phyloP scores from a whole-genome alignment of 2,329 filamentous ascomycete genomes.

The Fusarium newnesense region DNA sequence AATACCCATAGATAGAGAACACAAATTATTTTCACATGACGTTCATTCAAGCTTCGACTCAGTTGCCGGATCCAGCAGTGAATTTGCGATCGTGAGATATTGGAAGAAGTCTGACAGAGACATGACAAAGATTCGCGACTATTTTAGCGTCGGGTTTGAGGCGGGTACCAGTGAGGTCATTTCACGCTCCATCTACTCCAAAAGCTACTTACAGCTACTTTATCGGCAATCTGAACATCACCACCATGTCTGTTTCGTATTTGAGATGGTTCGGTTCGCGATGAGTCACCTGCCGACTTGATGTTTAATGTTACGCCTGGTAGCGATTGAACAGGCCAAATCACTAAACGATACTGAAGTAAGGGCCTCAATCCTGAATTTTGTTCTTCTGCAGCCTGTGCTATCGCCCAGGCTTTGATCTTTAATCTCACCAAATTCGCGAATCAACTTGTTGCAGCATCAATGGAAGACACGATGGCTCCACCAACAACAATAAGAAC shows the following conservation, averaged over 20 bases:
- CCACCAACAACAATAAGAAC: background rate
- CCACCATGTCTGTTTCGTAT: background rate
- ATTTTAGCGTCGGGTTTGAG: background rate
- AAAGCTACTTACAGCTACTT: background rate
- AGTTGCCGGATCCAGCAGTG: background rate
- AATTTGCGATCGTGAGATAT: fast-evolving
- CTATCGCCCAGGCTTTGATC: fast-evolving
- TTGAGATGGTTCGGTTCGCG: background rate
- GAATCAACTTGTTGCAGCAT: fast-evolving
- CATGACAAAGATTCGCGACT: background rate
- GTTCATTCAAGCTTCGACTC: background rate
- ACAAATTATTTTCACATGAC: fast-evolving
- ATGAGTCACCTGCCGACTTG: background rate
- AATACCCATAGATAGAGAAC: background rate
- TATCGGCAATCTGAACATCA: fast-evolving
- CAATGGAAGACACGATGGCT: background rate
- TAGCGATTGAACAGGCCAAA: background rate
- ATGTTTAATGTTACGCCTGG: fast-evolving
- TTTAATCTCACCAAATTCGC: fast-evolving
- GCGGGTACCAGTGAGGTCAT: fast-evolving
- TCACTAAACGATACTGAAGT: fast-evolving
- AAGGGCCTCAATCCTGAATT: background rate
- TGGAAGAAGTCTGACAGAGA: background rate
- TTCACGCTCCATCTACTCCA: fast-evolving
- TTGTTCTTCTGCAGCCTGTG: fast-evolving